Base-by-base conservation (phyloP, 345 rosid genomes). In the Raphanus sativus region DNA sequence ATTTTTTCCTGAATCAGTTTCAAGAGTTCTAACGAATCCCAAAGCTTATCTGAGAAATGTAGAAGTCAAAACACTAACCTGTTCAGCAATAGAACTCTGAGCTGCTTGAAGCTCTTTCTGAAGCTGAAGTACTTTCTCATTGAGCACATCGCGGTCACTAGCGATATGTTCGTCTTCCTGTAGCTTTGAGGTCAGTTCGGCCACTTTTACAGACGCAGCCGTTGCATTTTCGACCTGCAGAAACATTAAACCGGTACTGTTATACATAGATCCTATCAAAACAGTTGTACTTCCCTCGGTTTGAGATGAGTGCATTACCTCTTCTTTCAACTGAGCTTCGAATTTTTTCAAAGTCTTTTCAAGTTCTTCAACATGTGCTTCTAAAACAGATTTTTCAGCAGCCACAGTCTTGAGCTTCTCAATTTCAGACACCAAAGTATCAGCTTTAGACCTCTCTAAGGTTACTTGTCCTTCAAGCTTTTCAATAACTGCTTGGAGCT, bases 401-500 rank as follows among this genome's bases (percentile, higher is more conserved):
- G 78, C 77, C 81, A 82, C 86, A 5, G 83, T 82, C 81, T 42
- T 83, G 69, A 92, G 89, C 75, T 73, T 84, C 74, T 79, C 89
- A 42, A 87, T 87, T 83, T 89, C 89, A 4, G 81, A 56, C 56
- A 82, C 81, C 13, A 89, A 73, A 71, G 85, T 58, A 65, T 81
- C 87, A 78, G 85, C 88, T 24, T 63, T 85, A 71, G 79, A 83
- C 64, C 87, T 85, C 69, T 84, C 83, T 63, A 84, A 83, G 54
- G 84, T 80, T 73, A 88, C 45, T 77, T 86, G 83, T 79, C 81
- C 94, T 72, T 90, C 87, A 70, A 89, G 92, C 86, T 87, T 87
- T 70, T 71, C 28, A 73, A 90, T 82, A 66, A 81, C 73, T 30
- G 91, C 83, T 10, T 91, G 91, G 81, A 89, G 94, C 81, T 95